Evolutionary conservation across 495 filamentous ascomycete species (phyloP), one percentile per base, ranked within the genome.

Genomic region (Penicillium parvum): DNA sequence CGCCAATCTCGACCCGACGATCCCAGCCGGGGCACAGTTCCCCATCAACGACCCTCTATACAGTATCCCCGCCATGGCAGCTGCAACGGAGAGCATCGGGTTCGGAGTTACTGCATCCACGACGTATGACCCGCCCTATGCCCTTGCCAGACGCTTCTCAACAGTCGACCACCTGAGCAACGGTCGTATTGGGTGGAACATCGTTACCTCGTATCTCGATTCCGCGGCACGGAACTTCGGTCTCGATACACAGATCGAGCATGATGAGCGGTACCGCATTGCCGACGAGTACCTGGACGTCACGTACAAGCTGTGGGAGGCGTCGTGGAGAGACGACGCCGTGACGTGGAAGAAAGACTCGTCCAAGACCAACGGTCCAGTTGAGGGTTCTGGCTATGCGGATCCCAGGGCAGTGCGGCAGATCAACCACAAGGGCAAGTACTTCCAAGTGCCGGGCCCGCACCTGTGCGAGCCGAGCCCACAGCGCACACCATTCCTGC

Each of bases 251-350:
- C 81, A 85, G 60, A 50, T 69, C 17, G 59, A 77, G 63, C 83
- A 85, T 49, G 82, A 85, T 47, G 79, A 85, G 55, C 71, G 83
- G 32, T 85, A 86, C 58, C 72, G 68, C 21, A 75, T 78, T 47
- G 81, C 81, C 1, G 75, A 84, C 32, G 83, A 87, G 52, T 87
- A 85, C 55, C 58, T 86, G 37, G 63, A 73, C 17, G 79, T 86
- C 15, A 74, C 82, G 28, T 86, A 86, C 64, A 83, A 84, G 57
- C 72, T 87, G 8, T 77, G 76, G 61, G 75, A 85, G 47, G 77
- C 74, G 11, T 83, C 78, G 0, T 86, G 81, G 81, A 64, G 79
- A 17, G 77, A 83, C 41, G 83, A 83, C 36, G 80, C 83, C 10
- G 76, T 86, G 23, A 53, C 37, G 0, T 60, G 53, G 53, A 44